Percentiles rank a stretch among this genome's conserved stretches.
Evolutionary conservation across 306 rosid species (phyloP).

Genomic region (Lotus japonicus): DNA sequence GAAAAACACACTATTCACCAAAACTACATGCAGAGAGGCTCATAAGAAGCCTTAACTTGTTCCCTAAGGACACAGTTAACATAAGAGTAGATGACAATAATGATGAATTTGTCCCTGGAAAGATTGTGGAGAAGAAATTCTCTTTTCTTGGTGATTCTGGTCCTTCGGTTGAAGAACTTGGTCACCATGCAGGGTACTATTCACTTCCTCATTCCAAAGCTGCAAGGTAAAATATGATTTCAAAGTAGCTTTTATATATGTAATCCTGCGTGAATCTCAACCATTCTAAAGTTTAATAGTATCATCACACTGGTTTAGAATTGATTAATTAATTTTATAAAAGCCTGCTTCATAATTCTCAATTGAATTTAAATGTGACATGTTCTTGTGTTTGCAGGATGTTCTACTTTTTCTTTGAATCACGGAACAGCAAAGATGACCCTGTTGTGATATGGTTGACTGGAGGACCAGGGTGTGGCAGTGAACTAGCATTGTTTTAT

Average conservation of each 20-base stretch:
- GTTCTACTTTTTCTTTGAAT: conserved; percentile 93
- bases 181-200: conserved; percentile 91
- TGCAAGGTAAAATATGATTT: conserved; percentile 82
- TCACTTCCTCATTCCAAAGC: conserved; percentile 55
- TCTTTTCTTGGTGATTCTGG: conserved; percentile 26
- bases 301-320: no score
- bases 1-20: background rate
- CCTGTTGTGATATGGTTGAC: conserved; percentile 89
- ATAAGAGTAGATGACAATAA: conserved; percentile 3
- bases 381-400: conserved; percentile 36
- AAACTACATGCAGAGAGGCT: conserved; percentile 58
- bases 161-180: conserved; percentile 60
- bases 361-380: no score
- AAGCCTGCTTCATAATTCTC: no score
- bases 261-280: no score
- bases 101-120: conserved; percentile 20
- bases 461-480: conserved; percentile 95
- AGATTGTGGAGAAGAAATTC: conserved; percentile 59
- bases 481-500: conserved; percentile 79
- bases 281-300: no score
- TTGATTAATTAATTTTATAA: no score
- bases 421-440: conserved; percentile 46
- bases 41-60: conserved; percentile 55
- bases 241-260: no score
- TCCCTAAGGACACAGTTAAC: conserved; percentile 55